Conservation (phyloP, 345 rosid species). For the Physaria fendleri region DNA sequence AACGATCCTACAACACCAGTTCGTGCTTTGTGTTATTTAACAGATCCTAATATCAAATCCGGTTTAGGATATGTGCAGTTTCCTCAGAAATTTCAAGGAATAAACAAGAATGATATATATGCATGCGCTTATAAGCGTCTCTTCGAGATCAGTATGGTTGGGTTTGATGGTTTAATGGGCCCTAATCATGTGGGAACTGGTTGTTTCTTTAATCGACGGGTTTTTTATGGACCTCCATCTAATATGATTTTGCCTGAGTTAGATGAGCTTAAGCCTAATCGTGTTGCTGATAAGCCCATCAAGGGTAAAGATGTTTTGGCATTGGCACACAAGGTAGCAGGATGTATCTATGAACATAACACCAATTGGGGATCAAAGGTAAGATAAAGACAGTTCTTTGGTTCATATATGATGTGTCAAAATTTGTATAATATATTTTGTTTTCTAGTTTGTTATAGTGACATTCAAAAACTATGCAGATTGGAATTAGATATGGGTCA, state of each 20-base stretch:
- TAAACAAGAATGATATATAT: slow-evolving; percentile 50
- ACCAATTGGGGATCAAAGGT: slow-evolving; percentile 68
- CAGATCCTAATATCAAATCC: slow-evolving; percentile 27
- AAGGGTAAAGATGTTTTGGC: slow-evolving; percentile 14
- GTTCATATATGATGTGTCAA: not conserved
- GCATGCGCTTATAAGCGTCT: slow-evolving; percentile 31
- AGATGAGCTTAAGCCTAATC: slow-evolving; percentile 29
- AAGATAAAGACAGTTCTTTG: not conserved
- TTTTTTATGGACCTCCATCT: slow-evolving; percentile 42
- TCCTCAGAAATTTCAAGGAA: slow-evolving; percentile 51
- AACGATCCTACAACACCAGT: slow-evolving; percentile 53
- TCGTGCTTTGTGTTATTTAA: slow-evolving; percentile 44
- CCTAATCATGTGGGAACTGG: slow-evolving; percentile 49
- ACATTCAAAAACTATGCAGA: slow-evolving; percentile 29
- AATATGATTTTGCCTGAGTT: slow-evolving; percentile 28
- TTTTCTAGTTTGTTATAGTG: not conserved
- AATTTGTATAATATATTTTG: not conserved
- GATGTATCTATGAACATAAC: slow-evolving; percentile 43
- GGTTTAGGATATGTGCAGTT: slow-evolving; percentile 47
- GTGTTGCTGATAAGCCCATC: slow-evolving; percentile 24
- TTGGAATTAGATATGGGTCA: slow-evolving; percentile 64
- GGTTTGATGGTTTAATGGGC: slow-evolving; percentile 47
- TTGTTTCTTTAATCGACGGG: slow-evolving; percentile 49
- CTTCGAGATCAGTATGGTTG: slow-evolving; percentile 34
- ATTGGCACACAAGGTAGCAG: slow-evolving; percentile 45